A percentile compares a stretch with the other conserved stretches of the same genome.
Conservation (phyloP, 1,139 yeast genomes). For the Zygoascus sp. region DNA sequence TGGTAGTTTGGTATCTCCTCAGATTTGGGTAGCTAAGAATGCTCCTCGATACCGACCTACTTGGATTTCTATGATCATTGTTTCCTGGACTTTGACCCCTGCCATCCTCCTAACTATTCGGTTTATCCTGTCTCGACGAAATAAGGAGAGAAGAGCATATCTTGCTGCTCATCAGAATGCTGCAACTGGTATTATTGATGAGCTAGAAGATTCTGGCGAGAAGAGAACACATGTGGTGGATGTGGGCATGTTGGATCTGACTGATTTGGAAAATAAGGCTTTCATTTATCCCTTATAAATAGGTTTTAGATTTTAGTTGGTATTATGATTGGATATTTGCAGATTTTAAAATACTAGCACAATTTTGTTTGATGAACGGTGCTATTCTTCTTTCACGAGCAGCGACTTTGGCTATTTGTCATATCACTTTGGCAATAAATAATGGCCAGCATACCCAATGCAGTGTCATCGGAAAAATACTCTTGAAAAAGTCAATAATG, state of each 20-base stretch:
- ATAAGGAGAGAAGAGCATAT: constrained; percentile 26
- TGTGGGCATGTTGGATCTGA: constrained; percentile 43
- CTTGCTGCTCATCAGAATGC: constrained; percentile 20
- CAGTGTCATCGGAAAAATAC: too few relatives aligned
- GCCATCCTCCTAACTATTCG: constrained; percentile 25
- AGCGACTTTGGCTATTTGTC: too few relatives aligned
- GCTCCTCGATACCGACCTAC: constrained; percentile 31
- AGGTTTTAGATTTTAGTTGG: not conserved
- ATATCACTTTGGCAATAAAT: too few relatives aligned
- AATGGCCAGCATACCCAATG: too few relatives aligned
- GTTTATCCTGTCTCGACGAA: constrained; percentile 33
- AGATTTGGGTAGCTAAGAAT: constrained; percentile 41
- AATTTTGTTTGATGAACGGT: not conserved
- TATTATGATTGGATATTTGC: not conserved
- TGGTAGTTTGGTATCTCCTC: constrained; percentile 45
- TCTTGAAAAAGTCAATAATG: too few relatives aligned
- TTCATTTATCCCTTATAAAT: constrained; percentile 41
- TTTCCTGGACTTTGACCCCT: constrained; percentile 13
- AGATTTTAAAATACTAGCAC: not conserved
- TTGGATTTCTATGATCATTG: constrained; percentile 9
- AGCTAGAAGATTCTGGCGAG: constrained; percentile 27
- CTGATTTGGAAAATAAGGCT: constrained; percentile 45
- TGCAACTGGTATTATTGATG: constrained; percentile 33
- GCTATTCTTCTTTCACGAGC: not conserved
- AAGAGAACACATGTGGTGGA: constrained; percentile 31